Conservation (phyloP, 495 filamentous ascomycete genomes). For the Corynascus novoguineensis region DNA sequence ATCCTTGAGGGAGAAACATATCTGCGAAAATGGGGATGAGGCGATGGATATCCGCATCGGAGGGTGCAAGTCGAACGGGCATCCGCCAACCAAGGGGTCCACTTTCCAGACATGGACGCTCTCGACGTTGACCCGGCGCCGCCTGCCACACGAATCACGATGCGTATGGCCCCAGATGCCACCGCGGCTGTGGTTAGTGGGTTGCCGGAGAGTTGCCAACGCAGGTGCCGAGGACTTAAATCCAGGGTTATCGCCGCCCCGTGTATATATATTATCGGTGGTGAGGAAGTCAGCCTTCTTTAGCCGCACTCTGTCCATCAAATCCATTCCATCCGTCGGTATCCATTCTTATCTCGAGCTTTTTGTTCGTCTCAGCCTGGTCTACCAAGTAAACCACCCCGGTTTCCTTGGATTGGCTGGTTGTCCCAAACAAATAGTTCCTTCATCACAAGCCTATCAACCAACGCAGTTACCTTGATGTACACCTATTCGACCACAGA, state of each 20-base stretch:
- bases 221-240: conserved; percentile 20
- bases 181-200: too few species aligned
- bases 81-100: neutral
- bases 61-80: neutral
- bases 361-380: neutral
- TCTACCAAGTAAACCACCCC: neutral
- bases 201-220: neutral
- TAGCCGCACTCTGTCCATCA: neutral
- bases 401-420: too few species aligned
- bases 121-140: conserved; percentile 7
- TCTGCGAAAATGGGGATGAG: neutral
- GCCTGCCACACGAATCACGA: conserved; percentile 6
- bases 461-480: neutral
- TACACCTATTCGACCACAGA: neutral
- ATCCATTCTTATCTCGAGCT: neutral
- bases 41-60: too few species aligned
- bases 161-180: neutral
- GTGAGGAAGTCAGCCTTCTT: conserved; percentile 1
- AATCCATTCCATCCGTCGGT: neutral
- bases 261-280: neutral
- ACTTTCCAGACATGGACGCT: too few species aligned
- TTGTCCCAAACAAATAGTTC: too few species aligned
- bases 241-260: neutral
- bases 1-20: neutral
- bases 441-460: too few species aligned